phyloP scores from a whole-genome alignment of 805 yeast genomes.

The Starmerella apicola region DNA sequence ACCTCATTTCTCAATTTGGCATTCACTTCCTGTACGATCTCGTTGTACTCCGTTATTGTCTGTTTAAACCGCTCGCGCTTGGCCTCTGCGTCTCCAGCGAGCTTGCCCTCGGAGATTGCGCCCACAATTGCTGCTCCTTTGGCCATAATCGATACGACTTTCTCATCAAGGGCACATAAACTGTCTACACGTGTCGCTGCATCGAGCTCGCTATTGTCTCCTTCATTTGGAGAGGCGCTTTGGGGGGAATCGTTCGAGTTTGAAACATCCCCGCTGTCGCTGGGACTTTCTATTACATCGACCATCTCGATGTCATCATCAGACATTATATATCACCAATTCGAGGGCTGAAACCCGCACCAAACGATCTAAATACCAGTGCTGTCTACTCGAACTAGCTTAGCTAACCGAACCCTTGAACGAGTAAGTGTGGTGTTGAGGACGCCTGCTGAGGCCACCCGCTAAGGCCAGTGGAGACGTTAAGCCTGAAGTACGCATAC shows the following conservation, averaged over 20 bases:
- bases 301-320: conserved; percentile 4
- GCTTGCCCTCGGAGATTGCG: conserved; percentile 24
- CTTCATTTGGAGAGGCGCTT: not conserved
- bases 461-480: too few relatives aligned
- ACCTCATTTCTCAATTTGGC: conserved; percentile 54
- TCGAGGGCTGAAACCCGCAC: too few relatives aligned
- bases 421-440: too few relatives aligned
- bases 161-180: conserved; percentile 22
- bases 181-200: conserved; percentile 23
- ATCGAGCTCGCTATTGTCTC: conserved; percentile 1
- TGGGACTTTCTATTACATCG: not conserved
- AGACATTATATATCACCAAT: not conserved
- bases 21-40: conserved; percentile 45
- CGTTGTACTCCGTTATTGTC: conserved; percentile 39
- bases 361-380: too few relatives aligned
- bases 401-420: too few relatives aligned
- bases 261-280: not conserved
- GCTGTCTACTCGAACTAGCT: too few relatives aligned
- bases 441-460: too few relatives aligned
- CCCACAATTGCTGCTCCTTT: conserved; percentile 22
- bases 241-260: not conserved
- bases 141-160: conserved; percentile 20
- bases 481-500: too few relatives aligned
- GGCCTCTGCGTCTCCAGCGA: conserved; percentile 15
- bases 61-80: conserved; percentile 32